Conservation (phyloP, 805 yeast species). For the Candida tallmaniae region DNA sequence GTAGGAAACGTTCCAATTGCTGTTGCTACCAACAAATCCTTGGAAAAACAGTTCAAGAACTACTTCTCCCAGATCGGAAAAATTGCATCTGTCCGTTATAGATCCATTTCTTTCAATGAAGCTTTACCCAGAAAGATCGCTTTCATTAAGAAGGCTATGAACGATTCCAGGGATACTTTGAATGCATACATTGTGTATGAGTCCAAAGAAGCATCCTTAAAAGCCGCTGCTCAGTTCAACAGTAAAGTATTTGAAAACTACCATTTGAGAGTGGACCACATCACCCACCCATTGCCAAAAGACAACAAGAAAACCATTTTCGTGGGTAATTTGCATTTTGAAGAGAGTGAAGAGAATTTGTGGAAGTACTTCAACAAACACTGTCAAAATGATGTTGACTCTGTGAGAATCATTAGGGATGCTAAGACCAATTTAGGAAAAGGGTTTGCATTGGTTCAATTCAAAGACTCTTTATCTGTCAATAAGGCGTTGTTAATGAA, state of each 20-base stretch:
- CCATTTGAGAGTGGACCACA: slow-evolving; percentile 88
- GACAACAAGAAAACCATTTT: slow-evolving; percentile 82
- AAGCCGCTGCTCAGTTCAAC: slow-evolving; percentile 50
- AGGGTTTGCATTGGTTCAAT: slow-evolving; percentile 96
- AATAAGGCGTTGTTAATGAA: slow-evolving; percentile 76
- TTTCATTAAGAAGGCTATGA: slow-evolving; percentile 72
- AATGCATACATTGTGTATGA: slow-evolving; percentile 86
- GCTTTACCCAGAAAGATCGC: slow-evolving; percentile 91
- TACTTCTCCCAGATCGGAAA: slow-evolving; percentile 51
- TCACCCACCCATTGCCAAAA: slow-evolving; percentile 85
- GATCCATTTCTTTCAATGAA: slow-evolving; percentile 88
- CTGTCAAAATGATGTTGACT: slow-evolving; percentile 57
- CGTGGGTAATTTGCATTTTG: slow-evolving; percentile 92
- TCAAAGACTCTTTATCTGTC: slow-evolving; percentile 66
- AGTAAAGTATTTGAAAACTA: slow-evolving; percentile 63
- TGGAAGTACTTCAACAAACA: slow-evolving; percentile 71
- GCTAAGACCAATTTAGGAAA: slow-evolving; percentile 92
- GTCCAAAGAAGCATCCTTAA: slow-evolving; percentile 44
- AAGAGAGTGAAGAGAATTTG: slow-evolving; percentile 82
- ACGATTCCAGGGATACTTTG: slow-evolving; percentile 70
- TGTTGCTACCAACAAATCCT: slow-evolving; percentile 60
- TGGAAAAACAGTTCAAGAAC: slow-evolving; percentile 60
- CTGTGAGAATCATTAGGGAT: slow-evolving; percentile 88
- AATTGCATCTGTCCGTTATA: slow-evolving; percentile 76
- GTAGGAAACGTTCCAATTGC: slow-evolving; percentile 76